A percentile compares a stretch with the other conserved stretches of the same genome.
Conservation (phyloP, 2,329 filamentous ascomycete species). For the Diaporthe eres region DNA sequence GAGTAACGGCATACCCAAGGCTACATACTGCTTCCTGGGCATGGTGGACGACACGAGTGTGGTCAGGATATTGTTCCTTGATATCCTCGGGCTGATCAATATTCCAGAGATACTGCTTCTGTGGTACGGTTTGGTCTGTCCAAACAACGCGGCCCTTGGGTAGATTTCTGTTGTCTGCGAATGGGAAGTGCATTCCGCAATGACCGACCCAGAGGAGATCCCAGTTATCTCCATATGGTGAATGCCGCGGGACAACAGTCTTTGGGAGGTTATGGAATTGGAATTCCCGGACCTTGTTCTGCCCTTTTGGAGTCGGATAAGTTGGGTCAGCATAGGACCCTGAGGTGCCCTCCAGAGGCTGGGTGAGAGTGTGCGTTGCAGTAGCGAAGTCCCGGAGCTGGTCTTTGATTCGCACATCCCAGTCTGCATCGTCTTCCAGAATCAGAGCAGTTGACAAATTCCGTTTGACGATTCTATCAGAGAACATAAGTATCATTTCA, state of each 20-base stretch:
- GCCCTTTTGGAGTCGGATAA: constrained; percentile 43
- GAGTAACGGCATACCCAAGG: constrained; percentile 58
- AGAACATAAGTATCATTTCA: too few relatives aligned
- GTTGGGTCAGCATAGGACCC: constrained; percentile 46
- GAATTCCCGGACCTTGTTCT: constrained; percentile 35
- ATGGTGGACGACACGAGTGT: constrained; percentile 59
- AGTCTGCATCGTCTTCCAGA: constrained; percentile 63
- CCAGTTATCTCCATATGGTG: constrained; percentile 65
- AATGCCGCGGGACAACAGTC: constrained; percentile 44
- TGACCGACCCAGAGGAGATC: constrained; percentile 67
- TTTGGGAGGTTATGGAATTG: constrained; percentile 40
- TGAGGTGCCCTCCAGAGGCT: constrained; percentile 41
- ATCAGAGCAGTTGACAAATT: constrained; percentile 56
- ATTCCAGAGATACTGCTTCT: constrained; percentile 50
- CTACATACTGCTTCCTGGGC: constrained; percentile 57
- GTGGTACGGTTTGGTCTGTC: constrained; percentile 53
- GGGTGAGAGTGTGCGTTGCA: constrained; percentile 43
- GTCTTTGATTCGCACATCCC: constrained; percentile 58
- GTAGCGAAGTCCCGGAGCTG: constrained; percentile 54
- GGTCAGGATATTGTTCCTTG: constrained; percentile 52
- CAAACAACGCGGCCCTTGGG: constrained; percentile 51
- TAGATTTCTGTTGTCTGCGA: constrained; percentile 36
- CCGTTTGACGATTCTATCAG: constrained; percentile 56
- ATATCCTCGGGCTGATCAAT: constrained; percentile 51
- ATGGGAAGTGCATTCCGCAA: constrained; percentile 56